Evolutionary conservation across 1,284 basidiomycete species (phyloP), one percentile per base, ranked within the genome.

Genomic region (Wallemia ichthyophaga): DNA sequence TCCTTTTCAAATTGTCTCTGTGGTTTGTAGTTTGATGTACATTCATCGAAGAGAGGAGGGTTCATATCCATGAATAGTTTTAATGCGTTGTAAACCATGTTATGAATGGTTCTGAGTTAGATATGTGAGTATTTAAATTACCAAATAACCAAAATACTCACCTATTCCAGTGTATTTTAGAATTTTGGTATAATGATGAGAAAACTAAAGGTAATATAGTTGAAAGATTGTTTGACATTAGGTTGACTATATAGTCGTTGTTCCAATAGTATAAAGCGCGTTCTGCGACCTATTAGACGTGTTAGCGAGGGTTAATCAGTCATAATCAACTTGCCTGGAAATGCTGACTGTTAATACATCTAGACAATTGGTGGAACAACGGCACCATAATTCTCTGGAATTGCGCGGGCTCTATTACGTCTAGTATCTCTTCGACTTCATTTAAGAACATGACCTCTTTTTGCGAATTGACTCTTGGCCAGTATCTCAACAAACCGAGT

Each of bases 371-470:
- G 63, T 83, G 82, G 78, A 98, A 99, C 58, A 98, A 75, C 1
- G 86, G 81, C 33, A 88, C 76, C 71, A 94, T 85, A 64, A 98
- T 86, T 77, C 96, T 98, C 70, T 83, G 83, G 73, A 98, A 99
- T 71, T 98, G 92, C 61, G 76, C 77, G 7, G 89, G 87, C 69
- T 98, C 92, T 65, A 96, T 96, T 60, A 98, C 94, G 70, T 99
- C 94, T 62, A 99, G 73, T 21, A 99, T 87, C 73, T 99, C 94
- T 71, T 99, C 94, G 61, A 98, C 88, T 74, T 99, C 94, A 72
- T 96, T 98, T 63, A 99, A 75, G 74, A 88, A 98, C 94, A 99
- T 98, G 71, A 98, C 94, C 70, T 98, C 94, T 72, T 99, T 99
- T n/a, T 89, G 91, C 57, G 87, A 92, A 71, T 98, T 98, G 66